These are phyloP conservation scores for Solanum lignicaule DNA, from an alignment of 257 asterid genomes.

Conservation along the genomic window DNA sequence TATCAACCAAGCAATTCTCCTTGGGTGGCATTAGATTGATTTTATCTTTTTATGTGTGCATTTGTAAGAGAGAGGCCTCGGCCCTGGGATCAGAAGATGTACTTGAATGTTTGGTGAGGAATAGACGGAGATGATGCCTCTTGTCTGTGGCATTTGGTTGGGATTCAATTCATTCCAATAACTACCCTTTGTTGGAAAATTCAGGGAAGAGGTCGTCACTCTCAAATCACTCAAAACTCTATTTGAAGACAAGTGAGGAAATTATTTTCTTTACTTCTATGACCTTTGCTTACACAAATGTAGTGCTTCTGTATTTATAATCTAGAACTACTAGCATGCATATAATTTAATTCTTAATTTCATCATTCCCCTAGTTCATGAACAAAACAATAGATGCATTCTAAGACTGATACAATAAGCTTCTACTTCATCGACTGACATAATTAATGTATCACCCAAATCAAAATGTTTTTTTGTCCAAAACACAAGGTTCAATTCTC, in stretches of 20 bases:
- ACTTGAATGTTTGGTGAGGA: neutral
- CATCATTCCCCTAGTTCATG: neutral
- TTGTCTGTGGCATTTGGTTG: neutral
- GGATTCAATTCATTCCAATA: neutral
- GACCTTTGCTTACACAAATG: neutral
- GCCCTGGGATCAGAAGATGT: neutral
- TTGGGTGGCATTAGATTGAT: neutral
- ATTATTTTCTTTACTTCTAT: neutral
- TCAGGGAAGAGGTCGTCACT: neutral
- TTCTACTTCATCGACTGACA: neutral
- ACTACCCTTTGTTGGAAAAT: neutral
- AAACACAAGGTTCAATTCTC: neutral
- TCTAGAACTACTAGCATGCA: neutral
- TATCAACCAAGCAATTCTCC: neutral
- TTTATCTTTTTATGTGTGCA: neutral
- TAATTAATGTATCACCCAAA: neutral
- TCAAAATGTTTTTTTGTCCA: neutral
- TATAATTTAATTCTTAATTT: neutral
- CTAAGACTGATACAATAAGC: neutral
- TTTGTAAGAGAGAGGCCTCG: neutral
- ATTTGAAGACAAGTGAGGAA: neutral
- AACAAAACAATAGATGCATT: neutral
- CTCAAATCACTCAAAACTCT: neutral
- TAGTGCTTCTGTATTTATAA: neutral
- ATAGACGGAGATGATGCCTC: neutral